Conservation (phyloP, 2,329 filamentous ascomycete species). For the Trichoderma hamatum region DNA sequence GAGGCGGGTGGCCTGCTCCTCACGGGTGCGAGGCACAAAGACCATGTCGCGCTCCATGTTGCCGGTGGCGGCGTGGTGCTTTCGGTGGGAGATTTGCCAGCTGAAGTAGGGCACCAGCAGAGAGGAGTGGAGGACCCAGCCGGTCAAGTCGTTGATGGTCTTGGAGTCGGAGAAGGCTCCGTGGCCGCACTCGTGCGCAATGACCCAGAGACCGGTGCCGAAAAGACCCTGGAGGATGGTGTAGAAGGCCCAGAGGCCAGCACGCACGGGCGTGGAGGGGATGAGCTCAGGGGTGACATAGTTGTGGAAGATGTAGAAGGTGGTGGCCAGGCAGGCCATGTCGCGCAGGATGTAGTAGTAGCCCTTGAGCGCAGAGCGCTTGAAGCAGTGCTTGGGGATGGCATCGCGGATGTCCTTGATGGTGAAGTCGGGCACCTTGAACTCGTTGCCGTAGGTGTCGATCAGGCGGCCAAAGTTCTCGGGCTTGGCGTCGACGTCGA, state of each 20-base stretch:
- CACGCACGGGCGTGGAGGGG: constrained; percentile 68
- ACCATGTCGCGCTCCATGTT: constrained; percentile 99
- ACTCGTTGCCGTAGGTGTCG: constrained; percentile 94
- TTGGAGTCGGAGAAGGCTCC: constrained; percentile 95
- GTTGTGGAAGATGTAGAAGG: constrained; percentile 87
- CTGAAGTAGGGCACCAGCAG: constrained; percentile 97
- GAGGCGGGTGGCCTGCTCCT: constrained; percentile 74
- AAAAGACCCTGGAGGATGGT: constrained; percentile 89
- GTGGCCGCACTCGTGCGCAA: constrained; percentile 98
- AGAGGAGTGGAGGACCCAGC: constrained; percentile 86
- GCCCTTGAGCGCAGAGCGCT: constrained; percentile 77
- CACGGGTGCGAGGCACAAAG: constrained; percentile 90
- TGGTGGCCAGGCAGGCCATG: constrained; percentile 68
- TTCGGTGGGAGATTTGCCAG: constrained; percentile 98
- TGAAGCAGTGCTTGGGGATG: constrained; percentile 96
- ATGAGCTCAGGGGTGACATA: constrained; percentile 85
- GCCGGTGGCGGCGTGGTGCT: constrained; percentile 99
- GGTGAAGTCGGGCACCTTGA: constrained; percentile 90
- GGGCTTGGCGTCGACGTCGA: constrained; percentile 49
- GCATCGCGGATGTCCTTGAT: constrained; percentile 97
- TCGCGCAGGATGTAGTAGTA: constrained; percentile 86
- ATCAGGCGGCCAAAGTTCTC: constrained; percentile 66
- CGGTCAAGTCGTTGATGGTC: constrained; percentile 85
- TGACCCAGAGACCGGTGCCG: constrained; percentile 91
- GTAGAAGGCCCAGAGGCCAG: constrained; percentile 64